Evolutionary conservation across 1,284 basidiomycete species (phyloP), one percentile per base, ranked within the genome.

Genomic region (Rhodotorula sp.): DNA sequence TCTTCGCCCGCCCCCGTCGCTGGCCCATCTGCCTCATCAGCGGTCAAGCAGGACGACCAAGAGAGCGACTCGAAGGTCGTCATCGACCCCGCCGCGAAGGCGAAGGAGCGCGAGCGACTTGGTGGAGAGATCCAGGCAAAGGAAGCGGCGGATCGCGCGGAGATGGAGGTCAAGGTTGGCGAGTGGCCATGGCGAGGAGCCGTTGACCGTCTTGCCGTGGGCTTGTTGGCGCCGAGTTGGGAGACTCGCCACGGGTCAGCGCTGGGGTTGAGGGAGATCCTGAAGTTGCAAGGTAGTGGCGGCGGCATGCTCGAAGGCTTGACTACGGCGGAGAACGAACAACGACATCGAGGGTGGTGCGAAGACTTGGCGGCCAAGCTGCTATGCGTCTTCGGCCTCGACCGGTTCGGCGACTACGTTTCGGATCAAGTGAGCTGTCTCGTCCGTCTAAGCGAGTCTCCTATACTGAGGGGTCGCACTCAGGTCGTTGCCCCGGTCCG

Each of bases 321-420:
- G 34, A 82, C 85, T 15, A 75, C 76, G 71, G 82, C 81, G 63
- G 86, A 88, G 76, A 93, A 93, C 76, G 84, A 84, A 47, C 78
- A 84, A 62, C 82, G 84, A 0, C 92, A 95, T 77, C 89, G 91
- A 79, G 84, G 84, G 70, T 95, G 93, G 92, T 92, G 90, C 80
- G 94, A 94, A 75, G 88, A 90, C 68, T 82, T 97, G 24, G 90
- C 93, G 2, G 88, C 92, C 17, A 90, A 90, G 75, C 87, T 98
- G 60, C 86, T 99, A 2, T 91, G 89, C 74, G 88, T 99, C 19
- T 90, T 99, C 74, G 89, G 94, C n/a, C 84, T 98, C 27, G 96
- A 99, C 81, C 87, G 96, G 22, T 97, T 99, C 76, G 94, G 94
- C 13, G 96, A 99, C 82, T 99, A 96, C 79, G 89, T 98, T 53